Base-by-base conservation (phyloP, 1,139 yeast species). In the Suhomyces kunorum region DNA sequence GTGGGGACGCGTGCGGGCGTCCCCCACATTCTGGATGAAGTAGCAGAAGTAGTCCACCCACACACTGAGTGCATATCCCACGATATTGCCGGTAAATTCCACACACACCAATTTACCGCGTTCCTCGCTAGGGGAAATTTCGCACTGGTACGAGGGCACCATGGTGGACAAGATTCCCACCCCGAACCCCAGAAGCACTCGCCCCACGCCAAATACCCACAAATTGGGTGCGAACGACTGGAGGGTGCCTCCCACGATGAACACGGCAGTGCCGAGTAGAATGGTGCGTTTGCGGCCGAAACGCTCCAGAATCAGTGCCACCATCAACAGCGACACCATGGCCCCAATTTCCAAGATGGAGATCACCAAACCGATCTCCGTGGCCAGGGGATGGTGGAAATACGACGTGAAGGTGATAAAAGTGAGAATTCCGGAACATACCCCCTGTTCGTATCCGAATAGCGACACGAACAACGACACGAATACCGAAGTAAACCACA, bases 401-500 rank as follows among this genome's bases (percentile, higher is more conserved):
- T 68, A 76, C 29, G 51, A 47, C 18, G 74, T 73, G 47, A 83
- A 74, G 1, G 78, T 71, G 13, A 59, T 70, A 45, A 63, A 71
- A n/a, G 75, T 71, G 36, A 71, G 56, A 32, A 88, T 80, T 4
- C 95, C 92, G 25, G 88, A 80, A 80, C 90, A 86, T 34, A 87
- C 95, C 40, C 96, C 96, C 63, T 88, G 96, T 58, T 88, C 96
- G 61, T 86, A 88, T 4, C 96, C 96, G 58, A 87, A 88, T 24
- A 88, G 68, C 42, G 88, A 83, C 11, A 88, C 95, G 39, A 95
- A 94, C 6, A 87, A 68, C 24, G 90, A 81, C 15, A 87, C 95
- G 61, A 87, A 87, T 8, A 84, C 80, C 1, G 90, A 80, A 3
- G 95, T 87, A 63, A 87, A 84, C 59, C 87, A 87, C 11, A 81